phyloP scores from a whole-genome alignment of 495 filamentous ascomycete genomes.

The Tuber brumale region DNA sequence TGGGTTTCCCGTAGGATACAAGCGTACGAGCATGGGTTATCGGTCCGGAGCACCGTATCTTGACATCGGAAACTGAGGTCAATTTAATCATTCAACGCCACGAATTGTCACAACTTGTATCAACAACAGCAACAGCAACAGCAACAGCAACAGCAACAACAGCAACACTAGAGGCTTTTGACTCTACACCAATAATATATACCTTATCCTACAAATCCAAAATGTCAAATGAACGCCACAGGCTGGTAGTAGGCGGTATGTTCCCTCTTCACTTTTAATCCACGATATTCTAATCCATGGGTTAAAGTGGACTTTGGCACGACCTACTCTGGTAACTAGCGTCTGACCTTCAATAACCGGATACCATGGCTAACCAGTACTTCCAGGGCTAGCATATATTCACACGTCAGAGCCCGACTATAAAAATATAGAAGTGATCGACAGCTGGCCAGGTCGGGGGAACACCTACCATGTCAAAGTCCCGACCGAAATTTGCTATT shows the following conservation, averaged over 20 bases:
- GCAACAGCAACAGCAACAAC: no score
- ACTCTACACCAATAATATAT: neutral
- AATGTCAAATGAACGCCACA: constrained; percentile 12
- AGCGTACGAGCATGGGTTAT: neutral
- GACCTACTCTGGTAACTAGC: constrained; percentile 24
- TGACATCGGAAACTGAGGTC: neutral
- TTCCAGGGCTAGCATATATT: constrained; percentile 18
- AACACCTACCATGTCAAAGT: constrained; percentile 11
- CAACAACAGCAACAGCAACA: neutral
- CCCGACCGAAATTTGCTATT: constrained; percentile 19
- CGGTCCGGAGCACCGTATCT: neutral
- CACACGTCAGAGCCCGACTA: neutral
- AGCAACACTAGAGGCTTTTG: neutral
- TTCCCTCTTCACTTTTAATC: neutral
- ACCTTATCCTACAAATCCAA: neutral
- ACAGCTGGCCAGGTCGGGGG: constrained; percentile 17
- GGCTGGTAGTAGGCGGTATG: constrained; percentile 24
- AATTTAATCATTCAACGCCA: neutral
- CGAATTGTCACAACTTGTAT: neutral
- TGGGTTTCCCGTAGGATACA: neutral
- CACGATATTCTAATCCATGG: neutral
- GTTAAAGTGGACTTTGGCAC: constrained; percentile 28
- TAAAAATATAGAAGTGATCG: constrained; percentile 22
- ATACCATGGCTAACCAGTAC: neutral
- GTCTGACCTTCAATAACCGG: neutral